These are phyloP conservation scores for Mantamonas sphyraenae DNA, from an alignment of 78 protist species.

Conservation along the genomic window DNA sequence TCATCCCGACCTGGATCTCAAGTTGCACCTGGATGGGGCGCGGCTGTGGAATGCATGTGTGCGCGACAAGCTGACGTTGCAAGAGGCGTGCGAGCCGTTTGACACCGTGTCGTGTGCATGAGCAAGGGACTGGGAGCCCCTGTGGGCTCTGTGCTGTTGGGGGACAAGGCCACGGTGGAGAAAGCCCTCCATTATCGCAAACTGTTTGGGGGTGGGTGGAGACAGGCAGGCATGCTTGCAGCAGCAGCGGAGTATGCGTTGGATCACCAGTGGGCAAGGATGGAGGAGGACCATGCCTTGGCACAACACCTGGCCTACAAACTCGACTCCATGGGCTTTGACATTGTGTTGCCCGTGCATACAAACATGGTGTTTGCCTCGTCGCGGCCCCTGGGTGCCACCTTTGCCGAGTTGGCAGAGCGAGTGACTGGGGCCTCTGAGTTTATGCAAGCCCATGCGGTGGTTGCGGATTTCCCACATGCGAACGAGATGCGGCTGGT, in stretches of 20 bases:
- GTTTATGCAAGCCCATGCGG: no score
- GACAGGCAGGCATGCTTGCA: background rate
- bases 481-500: no score
- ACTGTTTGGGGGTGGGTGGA: background rate
- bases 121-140: slow-evolving; percentile 70
- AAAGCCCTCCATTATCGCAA: background rate
- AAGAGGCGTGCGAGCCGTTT: background rate
- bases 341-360: no score
- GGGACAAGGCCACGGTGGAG: slow-evolving; percentile 7
- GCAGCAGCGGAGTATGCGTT: background rate
- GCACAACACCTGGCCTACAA: background rate
- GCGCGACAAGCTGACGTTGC: background rate
- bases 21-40: slow-evolving; percentile 55
- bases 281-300: background rate
- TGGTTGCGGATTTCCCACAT: no score
- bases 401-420: no score
- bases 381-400: no score
- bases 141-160: slow-evolving; percentile 49
- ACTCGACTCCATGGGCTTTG: no score
- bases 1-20: no score
- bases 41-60: slow-evolving; percentile 35
- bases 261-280: background rate
- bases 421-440: no score
- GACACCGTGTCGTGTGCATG: slow-evolving; percentile 46
- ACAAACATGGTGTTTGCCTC: no score